phyloP scores from a whole-genome alignment of 108 stramenopile species.

The Poteriospumella lacustris region DNA sequence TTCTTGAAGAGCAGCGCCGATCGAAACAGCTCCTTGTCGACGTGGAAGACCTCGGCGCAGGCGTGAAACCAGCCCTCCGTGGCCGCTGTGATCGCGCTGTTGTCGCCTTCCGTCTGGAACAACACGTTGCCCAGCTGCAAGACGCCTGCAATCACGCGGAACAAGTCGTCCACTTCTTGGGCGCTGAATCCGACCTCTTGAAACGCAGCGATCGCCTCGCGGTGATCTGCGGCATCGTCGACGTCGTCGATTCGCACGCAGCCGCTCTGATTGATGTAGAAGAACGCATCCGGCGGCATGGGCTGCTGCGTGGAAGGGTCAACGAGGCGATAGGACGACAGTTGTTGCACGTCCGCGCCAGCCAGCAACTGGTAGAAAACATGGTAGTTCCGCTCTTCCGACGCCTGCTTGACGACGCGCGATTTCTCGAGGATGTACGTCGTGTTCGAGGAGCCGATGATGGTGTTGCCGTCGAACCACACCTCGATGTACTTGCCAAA shows the following conservation, averaged over 20 bases:
- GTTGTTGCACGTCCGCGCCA: constrained; percentile 1
- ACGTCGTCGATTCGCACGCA: constrained; percentile 19
- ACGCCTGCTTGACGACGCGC: constrained; percentile 28
- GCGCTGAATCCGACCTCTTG: constrained; percentile 24
- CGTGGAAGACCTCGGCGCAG: not conserved
- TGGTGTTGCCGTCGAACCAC: constrained; percentile 53
- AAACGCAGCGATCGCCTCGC: constrained; percentile 18
- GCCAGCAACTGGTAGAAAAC: constrained; percentile 46
- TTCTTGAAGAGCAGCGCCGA: constrained; percentile 11
- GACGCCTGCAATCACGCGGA: constrained; percentile 73
- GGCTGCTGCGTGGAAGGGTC: not conserved
- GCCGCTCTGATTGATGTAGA: constrained; percentile 35
- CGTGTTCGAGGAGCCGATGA: constrained; percentile 29
- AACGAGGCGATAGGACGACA: not conserved
- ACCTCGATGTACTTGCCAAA: constrained; percentile 85
- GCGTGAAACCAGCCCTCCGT: not conserved
- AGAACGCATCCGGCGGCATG: not conserved
- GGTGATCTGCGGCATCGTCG: constrained; percentile 35
- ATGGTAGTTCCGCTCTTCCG: constrained; percentile 49
- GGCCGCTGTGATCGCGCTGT: not conserved
- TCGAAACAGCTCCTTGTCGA: not conserved
- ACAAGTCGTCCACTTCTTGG: constrained; percentile 37
- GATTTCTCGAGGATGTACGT: constrained; percentile 50
- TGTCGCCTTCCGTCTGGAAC: constrained; percentile 42
- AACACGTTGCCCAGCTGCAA: constrained; percentile 78